Base-by-base conservation (phyloP, 2,329 filamentous ascomycete genomes). In the Cladosporium sp. region DNA sequence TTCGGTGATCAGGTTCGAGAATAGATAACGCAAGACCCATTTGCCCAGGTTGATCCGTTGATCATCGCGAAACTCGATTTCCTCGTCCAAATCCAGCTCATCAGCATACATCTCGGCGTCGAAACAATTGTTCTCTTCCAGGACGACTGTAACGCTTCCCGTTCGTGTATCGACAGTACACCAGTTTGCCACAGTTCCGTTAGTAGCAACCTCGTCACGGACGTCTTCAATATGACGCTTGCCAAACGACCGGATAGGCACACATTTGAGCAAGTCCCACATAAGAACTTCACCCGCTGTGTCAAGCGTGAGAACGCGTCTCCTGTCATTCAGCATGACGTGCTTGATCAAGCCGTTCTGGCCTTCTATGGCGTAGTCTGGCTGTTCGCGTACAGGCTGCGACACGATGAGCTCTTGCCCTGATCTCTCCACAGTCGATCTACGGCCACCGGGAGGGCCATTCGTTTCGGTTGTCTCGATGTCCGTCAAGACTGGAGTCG, bases 91-190 rank as follows among this genome's bases (percentile, higher is more conserved):
- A 38, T 84, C 77, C 34, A 95, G 74, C 70, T 97, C 91, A 66
- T 98, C 93, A 1, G 90, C 92, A 67, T 98, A 98, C 70, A 95
- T 87, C 66, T 98, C 93, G 13, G 91, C 93, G 70, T 98, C 93
- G 62, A 98, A 98, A 68, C 91, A 96, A 61, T 95, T 95, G 64
- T 93, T 95, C 38, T 91, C 89, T 66, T 98, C 93, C 14, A 98
- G 71, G 14, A 95, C 85, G 3, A 96, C 92, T 2, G 90, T 92
- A 52, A 98, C 75, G 57, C 88, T 89, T 34, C 93, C 93, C 4
- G 92, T 97, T 61, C 92, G 86, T 16, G 92, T 91, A 65, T 98
- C 90, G 49, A 97, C 87, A 1, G 89, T 89, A 67, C 93, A 98
- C 93, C 93, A 98, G 50, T 95, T 92, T 4, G 92, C 87, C 37